Evolutionary conservation across 108 stramenopile species (phyloP), one percentile per base, ranked within the genome.

Genomic region (Cyclotella kingstonii): DNA sequence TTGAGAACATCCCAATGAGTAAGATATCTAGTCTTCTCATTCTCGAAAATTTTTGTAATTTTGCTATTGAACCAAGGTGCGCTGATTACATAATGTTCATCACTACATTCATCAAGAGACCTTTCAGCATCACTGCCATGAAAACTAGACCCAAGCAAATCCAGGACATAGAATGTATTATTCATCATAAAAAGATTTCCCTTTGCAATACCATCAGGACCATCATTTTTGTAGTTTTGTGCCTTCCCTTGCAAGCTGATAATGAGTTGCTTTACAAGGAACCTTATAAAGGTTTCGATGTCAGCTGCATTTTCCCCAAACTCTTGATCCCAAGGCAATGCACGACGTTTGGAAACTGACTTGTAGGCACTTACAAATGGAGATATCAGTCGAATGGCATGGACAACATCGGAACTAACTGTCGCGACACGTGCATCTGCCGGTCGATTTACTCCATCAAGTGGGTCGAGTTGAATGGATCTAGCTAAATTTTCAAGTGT

Each of bases 291-390:
- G 11, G 80, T 68, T 22, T 93, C 92, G 70, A 93, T 60, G 36
- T 93, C 91, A 19, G 81, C 86, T 36, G 91, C 83, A 17, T 84
- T 83, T n/a, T 89, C 87, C 4, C 87, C 87, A 73, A 89, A 80
- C 45, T 86, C 85, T 42, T 84, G 87, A 75, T 93, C 91, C 91
- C 91, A 93, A 0, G 86, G 84, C 8, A 89, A 42, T 8, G 77
- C 62, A 19, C 82, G 47, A 27, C 90, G 75, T 50, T 89, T 89
- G 27, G 84, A 79, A 21, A 89, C 85, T 26, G 75, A 80, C 50
- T 93, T 93, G 81, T 93, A 93, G 6, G 91, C 91, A 70, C 86
- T 87, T 29, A 84, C 70, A 60, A 84, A 91, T 29, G 87, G 87
- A 28, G 91, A 87, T 48, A 93, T 59, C 10, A 83, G 21, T 0